Base-by-base conservation (phyloP, 208 protist species). In the Phytomonas serpens region DNA sequence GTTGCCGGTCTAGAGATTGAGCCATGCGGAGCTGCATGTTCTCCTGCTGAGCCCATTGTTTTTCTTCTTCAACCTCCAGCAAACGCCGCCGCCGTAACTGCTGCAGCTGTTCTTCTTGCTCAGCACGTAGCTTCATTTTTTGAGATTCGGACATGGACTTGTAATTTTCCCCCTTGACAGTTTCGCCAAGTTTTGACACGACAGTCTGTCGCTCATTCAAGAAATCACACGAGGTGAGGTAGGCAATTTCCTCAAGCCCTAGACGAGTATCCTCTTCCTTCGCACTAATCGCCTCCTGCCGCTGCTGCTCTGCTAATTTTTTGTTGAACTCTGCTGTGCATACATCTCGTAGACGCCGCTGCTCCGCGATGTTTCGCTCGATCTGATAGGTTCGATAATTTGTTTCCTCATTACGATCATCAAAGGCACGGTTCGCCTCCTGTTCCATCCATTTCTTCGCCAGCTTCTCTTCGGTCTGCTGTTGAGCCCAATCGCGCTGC, bases 371-470 rank as follows among this genome's bases (percentile, higher is more conserved):
- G 61, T 84, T 83, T 64, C 83, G 77, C 80, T 96, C 89, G 40
- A 94, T 75, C 67, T 90, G 72, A 76, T 95, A 93, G 30, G 87
- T 85, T 36, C 88, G 83, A 73, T 77, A 71, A 72, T 94, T 94
- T 16, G 84, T 83, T 74, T 98, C 92, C 74, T 96, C 91, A 71
- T 88, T 92, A 33, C 89, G 87, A 47, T 91, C 85, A 66, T 97
- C 91, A 72, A 85, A 97, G 27, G 79, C 73, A 57, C 84, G 78
- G 66, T 97, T 86, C 67, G 83, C 81, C 77, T 92, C 87, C 70
- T 90, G 77, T 78, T 98, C 93, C 92, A 94, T 93, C 86, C 89
- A 95, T 77, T 96, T 97, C 79, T 93, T 93, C 42, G 89, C 83
- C 27, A 93, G 76, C 78, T 97, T 96, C 76, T 97, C 93, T 19